These are phyloP conservation scores for Rhizomucor miehei DNA, from an alignment of 371 early-diverging fungal genomes.

Conservation along the genomic window DNA sequence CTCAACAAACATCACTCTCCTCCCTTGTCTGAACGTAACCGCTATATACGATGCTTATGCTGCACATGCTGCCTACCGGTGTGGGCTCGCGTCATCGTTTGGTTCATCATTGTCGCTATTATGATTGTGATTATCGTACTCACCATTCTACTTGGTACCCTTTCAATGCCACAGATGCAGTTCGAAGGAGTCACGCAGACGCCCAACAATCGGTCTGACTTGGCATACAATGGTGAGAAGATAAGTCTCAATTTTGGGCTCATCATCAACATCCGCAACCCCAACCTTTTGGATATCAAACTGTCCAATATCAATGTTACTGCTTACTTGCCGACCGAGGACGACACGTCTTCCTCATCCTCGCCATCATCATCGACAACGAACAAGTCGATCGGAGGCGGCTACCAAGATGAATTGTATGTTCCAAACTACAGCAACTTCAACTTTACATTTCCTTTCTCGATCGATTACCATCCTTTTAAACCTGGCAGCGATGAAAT, in stretches of 20 bases:
- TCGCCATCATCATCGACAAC: not conserved
- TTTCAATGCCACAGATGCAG: slow-evolving; percentile 23
- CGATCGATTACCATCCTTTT: slow-evolving; percentile 25
- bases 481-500: slow-evolving; percentile 24
- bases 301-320: slow-evolving; percentile 38
- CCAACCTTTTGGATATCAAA: slow-evolving; percentile 41
- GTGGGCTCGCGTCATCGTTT: slow-evolving; percentile 21
- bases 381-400: slow-evolving; percentile 30
- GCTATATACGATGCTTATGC: slow-evolving; percentile 19
- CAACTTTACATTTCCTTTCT: slow-evolving; percentile 36
- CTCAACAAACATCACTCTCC: not conserved
- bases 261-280: slow-evolving; percentile 33
- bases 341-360: slow-evolving; percentile 1
- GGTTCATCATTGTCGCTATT: slow-evolving; percentile 24
- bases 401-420: slow-evolving; percentile 22
- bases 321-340: slow-evolving; percentile 20
- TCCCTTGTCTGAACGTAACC: slow-evolving; percentile 16
- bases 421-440: slow-evolving; percentile 28
- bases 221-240: slow-evolving; percentile 11
- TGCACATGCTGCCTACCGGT: slow-evolving; percentile 26
- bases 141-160: slow-evolving; percentile 19
- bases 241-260: slow-evolving; percentile 20
- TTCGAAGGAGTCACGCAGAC: slow-evolving; percentile 12
- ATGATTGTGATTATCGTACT: slow-evolving; percentile 24
- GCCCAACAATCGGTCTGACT: slow-evolving; percentile 5